Evolutionary conservation across 2,329 filamentous ascomycete genomes (phyloP), one percentile per base, ranked within the genome.

Genomic region (Cordyceps cicadae): DNA sequence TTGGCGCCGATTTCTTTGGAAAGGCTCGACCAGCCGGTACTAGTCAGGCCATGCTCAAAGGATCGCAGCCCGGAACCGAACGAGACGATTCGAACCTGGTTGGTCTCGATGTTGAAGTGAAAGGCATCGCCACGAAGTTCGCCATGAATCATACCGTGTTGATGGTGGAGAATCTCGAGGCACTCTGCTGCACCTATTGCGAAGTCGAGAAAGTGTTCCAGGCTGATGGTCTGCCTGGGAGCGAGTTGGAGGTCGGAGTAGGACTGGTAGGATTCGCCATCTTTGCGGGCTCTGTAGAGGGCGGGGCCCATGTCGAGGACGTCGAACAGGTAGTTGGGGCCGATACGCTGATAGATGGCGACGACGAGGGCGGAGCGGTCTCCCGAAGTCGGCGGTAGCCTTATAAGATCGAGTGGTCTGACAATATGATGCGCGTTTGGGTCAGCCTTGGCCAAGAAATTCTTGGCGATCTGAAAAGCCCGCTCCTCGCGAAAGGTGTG

Each of bases 91-190:
- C 88, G 90, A 64, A 97, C 91, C 60, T 80, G 77, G 60, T 86
- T 85, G 1, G 83, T 84, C 51, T 91, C 84, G 15, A 77, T 70
- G 67, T 89, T 89, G 77, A 90, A 96, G 70, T 97, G 91, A 69
- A 97, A 97, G 0, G 92, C 89, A 73, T 97, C 93, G 5, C 87
- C 89, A 32, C 93, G 84, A 55, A 97, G 87, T 74, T 97, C 93
- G 50, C 93, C 93, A 67, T 97, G 93, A 1, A 96, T 87, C 61
- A 92, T 85, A 63, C 90, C 87, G 62, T 93, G 84, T 9, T 89
- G 87, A 73, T 97, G 92, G 68, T 97, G 93, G n/a, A 97, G 76
- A 52, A 95, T 86, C 72, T 97, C 92, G 53, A 96, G 75, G 69
- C 90, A 95, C 71, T 95, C 85, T 6, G 89, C 85, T 1, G 92